A percentile compares a stretch with the other conserved stretches of the same genome.
phyloP scores from a whole-genome alignment of 164 flowering plant species.

The Vitis amurensis region DNA sequence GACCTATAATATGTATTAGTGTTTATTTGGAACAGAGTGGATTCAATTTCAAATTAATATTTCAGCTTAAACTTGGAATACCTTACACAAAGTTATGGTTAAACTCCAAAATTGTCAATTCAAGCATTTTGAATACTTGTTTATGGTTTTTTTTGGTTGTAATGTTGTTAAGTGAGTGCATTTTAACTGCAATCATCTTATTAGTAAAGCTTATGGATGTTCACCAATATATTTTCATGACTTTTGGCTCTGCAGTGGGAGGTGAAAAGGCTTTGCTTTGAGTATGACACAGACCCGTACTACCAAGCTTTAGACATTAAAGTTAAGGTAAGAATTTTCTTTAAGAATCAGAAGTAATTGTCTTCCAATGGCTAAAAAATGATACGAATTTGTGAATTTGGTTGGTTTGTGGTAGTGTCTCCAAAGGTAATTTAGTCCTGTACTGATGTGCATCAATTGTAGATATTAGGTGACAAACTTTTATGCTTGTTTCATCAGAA shows the following conservation, averaged over 20 bases:
- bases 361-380: too few species aligned
- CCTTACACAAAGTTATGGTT: too few species aligned
- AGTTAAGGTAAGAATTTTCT: slow-evolving; percentile 54
- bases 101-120: too few species aligned
- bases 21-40: too few species aligned
- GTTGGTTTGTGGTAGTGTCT: not conserved
- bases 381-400: not conserved
- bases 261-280: slow-evolving; percentile 81
- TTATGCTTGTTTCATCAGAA: slow-evolving; percentile 39
- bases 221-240: not conserved
- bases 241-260: slow-evolving; percentile 64
- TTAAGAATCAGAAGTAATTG: too few species aligned
- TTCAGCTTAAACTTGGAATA: too few species aligned
- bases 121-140: too few species aligned
- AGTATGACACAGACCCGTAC: slow-evolving; percentile 86
- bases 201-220: not conserved
- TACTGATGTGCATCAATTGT: not conserved
- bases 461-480: not conserved
- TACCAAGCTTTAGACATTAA: slow-evolving; percentile 63
- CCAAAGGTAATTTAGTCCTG: not conserved
- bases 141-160: too few species aligned
- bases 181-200: not conserved
- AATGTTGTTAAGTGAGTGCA: too few species aligned
- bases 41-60: too few species aligned
- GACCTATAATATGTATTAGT: too few species aligned